Evolutionary conservation across 257 asterid species (phyloP).

Genomic region (Mitragyna speciosa): DNA sequence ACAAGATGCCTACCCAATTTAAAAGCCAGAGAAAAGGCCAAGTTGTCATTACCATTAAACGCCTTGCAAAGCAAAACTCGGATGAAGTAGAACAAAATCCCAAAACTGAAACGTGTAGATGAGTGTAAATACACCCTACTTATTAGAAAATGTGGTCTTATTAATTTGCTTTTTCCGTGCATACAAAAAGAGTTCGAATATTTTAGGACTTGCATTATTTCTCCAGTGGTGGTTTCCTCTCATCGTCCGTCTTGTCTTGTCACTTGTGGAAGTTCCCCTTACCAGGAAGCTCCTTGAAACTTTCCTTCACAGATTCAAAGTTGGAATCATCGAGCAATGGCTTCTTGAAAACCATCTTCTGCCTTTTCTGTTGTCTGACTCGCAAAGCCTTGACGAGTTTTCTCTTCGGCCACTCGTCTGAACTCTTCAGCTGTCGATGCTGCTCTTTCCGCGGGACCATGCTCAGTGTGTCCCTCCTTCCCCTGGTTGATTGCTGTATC

Average conservation of each 20-base stretch:
- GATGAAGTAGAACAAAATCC: not conserved
- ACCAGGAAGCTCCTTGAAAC: constrained; percentile 16
- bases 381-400: constrained; percentile 9
- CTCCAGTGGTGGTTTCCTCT: not conserved
- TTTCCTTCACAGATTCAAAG: constrained; percentile 15
- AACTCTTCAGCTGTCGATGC: constrained; percentile 32
- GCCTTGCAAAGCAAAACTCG: too few relatives aligned
- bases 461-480: not conserved
- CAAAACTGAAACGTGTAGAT: not conserved
- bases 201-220: not conserved
- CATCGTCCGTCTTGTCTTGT: not conserved
- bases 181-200: too few relatives aligned
- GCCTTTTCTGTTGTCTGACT: constrained; percentile 21
- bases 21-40: too few relatives aligned
- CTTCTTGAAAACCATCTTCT: not conserved
- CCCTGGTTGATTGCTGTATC: not conserved
- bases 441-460: constrained; percentile 22
- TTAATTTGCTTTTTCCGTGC: not conserved
- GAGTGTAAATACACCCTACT: not conserved
- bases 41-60: too few relatives aligned
- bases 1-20: too few relatives aligned
- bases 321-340: not conserved
- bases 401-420: constrained; percentile 27
- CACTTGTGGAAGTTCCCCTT: constrained; percentile 10
- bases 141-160: not conserved